Base-by-base conservation (phyloP, 805 yeast genomes). In the Barnettozyma siamensis region DNA sequence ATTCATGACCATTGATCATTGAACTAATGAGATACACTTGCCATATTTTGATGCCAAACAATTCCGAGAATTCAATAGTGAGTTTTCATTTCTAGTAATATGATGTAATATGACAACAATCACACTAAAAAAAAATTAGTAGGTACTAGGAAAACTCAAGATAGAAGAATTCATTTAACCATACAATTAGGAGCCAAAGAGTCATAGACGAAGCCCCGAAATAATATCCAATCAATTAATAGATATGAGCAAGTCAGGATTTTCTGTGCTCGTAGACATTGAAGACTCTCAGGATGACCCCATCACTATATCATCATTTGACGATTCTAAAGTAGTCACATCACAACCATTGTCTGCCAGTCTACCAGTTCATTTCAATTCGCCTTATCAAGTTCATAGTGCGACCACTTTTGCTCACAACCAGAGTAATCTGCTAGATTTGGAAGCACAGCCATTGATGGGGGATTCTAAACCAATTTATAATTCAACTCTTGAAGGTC, bases 301-400 rank as follows among this genome's bases (percentile, higher is more conserved):
- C 6, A 21, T 9, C 9, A 9, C 24, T 9, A 4, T 3, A 33
- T 17, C 41, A n/a, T 36, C 35, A 15, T 33, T 17, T 30, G 33
- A 7, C 17, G 31, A 34, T 12, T 31, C 16, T 7, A 24, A 40
- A 21, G 34, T 46, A 2, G 38, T 48, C 4, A 40, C 42, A 4
- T 16, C 32, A 7, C 39, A 39, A 8, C 49, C 50, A 1, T 6
- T 42, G 2, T 46, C 47, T 1, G 32, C 46, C 5, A 47, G 49
- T 40, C 38, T 42, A 3, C 57, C 53, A 1, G 17, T 45, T 6
- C 38, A 24, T 7, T 37, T 18, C 23, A 19, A 12, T 37, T 11
- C 12, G 24, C 13, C 10, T n/a, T 21, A 21, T 9, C 24, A 21
- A n/a, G 15, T 15, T 24, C 15, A 33, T 23, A 23, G 26, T 10